A percentile compares a stretch with the other conserved stretches of the same genome.
phyloP scores from a whole-genome alignment of 2,329 filamentous ascomycete genomes.

The Diaporthe citri region DNA sequence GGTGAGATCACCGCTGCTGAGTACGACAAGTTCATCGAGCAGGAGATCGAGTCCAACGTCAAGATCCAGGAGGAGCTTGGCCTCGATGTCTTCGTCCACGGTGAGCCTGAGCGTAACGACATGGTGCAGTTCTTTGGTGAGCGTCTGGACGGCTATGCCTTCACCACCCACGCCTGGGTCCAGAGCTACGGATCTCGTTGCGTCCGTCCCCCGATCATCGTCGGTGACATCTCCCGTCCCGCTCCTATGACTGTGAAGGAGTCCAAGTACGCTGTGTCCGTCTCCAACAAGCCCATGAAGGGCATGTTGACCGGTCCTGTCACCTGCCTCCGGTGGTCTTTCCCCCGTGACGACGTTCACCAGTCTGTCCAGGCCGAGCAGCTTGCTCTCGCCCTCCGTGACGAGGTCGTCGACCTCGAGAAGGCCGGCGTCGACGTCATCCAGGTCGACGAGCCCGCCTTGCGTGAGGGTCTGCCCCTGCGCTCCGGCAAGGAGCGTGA shows the following conservation, averaged over 20 bases:
- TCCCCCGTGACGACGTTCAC: constrained; percentile 99
- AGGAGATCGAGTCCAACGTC: constrained; percentile 96
- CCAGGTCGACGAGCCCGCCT: constrained; percentile 98
- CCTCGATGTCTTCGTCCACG: constrained; percentile 97
- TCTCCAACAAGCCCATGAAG: constrained; percentile 99
- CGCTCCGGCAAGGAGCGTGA: constrained; percentile 94
- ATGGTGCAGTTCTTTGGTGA: constrained; percentile 99
- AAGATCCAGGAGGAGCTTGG: constrained; percentile 98
- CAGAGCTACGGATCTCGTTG: constrained; percentile 97
- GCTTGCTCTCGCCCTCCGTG: constrained; percentile 96
- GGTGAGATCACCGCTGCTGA: constrained; percentile 90
- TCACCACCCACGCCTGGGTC: constrained; percentile 99
- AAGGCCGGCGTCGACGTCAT: constrained; percentile 97
- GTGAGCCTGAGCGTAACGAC: constrained; percentile 99
- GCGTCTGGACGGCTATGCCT: constrained; percentile 95
- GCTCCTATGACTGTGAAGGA: constrained; percentile 99
- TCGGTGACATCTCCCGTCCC: constrained; percentile 97
- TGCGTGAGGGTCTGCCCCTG: constrained; percentile 99
- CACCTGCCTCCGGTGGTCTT: constrained; percentile 99
- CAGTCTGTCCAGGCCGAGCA: constrained; percentile 99
- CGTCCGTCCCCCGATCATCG: constrained; percentile 97
- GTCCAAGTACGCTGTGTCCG: constrained; percentile 96
- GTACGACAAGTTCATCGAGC: constrained; percentile 99
- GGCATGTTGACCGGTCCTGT: constrained; percentile 99
- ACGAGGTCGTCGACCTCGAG: constrained; percentile 98